Evolutionary conservation across 1,139 yeast species (phyloP).

Genomic region (Hyphopichia fennica): DNA sequence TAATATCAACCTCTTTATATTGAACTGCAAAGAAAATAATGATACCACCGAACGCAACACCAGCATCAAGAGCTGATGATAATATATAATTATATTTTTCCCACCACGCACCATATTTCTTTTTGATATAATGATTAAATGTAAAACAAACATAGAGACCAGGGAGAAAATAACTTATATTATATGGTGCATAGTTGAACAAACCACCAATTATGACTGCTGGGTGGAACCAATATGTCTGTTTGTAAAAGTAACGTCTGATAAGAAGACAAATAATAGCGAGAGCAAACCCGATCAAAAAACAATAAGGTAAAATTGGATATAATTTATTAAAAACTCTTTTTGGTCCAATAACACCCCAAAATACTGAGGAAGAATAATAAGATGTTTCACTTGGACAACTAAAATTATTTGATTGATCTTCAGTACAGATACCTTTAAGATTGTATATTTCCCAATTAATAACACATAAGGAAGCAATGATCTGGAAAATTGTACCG

Average conservation of each 20-base stretch:
- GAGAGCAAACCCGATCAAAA: conserved; percentile 51
- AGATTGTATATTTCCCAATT: conserved; percentile 48
- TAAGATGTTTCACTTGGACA: conserved; percentile 50
- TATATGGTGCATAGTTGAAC: conserved; percentile 42
- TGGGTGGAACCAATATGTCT: conserved; percentile 33
- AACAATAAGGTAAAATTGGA: conserved; percentile 47
- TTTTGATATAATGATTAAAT: conserved; percentile 49
- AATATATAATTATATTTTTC: conserved; percentile 56
- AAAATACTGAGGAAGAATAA: conserved; percentile 54
- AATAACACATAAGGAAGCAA: conserved; percentile 47
- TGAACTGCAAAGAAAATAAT: conserved; percentile 56
- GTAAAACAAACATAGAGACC: conserved; percentile 39
- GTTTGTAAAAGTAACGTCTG: background rate
- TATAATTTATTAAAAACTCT: conserved; percentile 46
- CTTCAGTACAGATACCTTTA: conserved; percentile 40
- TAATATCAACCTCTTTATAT: conserved; percentile 33
- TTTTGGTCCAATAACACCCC: conserved; percentile 66
- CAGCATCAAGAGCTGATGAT: conserved; percentile 55
- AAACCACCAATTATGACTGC: conserved; percentile 40
- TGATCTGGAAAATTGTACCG: conserved; percentile 20
- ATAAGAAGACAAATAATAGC: conserved; percentile 20
- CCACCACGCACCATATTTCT: conserved; percentile 51
- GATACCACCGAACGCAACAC: conserved; percentile 50
- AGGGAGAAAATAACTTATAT: conserved; percentile 45
- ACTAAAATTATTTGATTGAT: conserved; percentile 40